Percentiles rank a stretch among this genome's conserved stretches.
Conservation (phyloP, 768 basidiomycete species). For the Tylopilus sp. region DNA sequence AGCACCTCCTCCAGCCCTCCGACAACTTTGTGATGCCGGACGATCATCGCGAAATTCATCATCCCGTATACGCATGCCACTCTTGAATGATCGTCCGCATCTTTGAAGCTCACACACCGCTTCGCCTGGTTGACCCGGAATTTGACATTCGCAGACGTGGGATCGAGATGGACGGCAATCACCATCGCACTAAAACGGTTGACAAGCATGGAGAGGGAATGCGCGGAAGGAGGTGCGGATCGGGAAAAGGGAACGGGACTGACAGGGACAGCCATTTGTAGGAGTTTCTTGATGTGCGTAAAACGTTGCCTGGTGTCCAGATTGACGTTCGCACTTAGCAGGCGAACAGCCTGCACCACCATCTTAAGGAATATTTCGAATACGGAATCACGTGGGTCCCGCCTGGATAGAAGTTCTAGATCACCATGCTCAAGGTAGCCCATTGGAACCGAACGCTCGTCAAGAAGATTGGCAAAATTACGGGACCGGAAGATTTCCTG, state of each 20-base stretch:
- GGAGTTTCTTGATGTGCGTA: conserved; percentile 57
- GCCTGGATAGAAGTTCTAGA: conserved; percentile 47
- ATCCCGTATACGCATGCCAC: conserved; percentile 72
- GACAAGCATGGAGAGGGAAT: conserved; percentile 71
- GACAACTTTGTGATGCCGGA: conserved; percentile 49
- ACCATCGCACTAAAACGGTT: conserved; percentile 79
- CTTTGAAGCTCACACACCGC: conserved; percentile 63
- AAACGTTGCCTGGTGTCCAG: conserved; percentile 34
- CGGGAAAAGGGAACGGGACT: conserved; percentile 64
- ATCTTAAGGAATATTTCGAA: conserved; percentile 83
- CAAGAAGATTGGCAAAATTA: conserved; percentile 67
- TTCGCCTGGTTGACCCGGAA: conserved; percentile 63
- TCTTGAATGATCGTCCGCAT: conserved; percentile 60
- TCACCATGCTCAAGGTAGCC: conserved; percentile 60
- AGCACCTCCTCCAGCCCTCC: conserved; percentile 46
- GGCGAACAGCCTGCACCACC: conserved; percentile 55
- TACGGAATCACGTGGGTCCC: conserved; percentile 59
- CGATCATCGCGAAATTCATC: conserved; percentile 63
- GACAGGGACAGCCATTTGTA: conserved; percentile 70
- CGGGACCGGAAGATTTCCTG: conserved; percentile 74
- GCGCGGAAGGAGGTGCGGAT: conserved; percentile 42
- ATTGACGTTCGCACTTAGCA: conserved; percentile 33
- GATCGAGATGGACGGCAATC: conserved; percentile 66
- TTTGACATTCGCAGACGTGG: conserved; percentile 40
- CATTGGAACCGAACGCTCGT: conserved; percentile 64